phyloP scores from a whole-genome alignment of 108 stramenopile genomes.

The Stephanodiscus minutulus region DNA sequence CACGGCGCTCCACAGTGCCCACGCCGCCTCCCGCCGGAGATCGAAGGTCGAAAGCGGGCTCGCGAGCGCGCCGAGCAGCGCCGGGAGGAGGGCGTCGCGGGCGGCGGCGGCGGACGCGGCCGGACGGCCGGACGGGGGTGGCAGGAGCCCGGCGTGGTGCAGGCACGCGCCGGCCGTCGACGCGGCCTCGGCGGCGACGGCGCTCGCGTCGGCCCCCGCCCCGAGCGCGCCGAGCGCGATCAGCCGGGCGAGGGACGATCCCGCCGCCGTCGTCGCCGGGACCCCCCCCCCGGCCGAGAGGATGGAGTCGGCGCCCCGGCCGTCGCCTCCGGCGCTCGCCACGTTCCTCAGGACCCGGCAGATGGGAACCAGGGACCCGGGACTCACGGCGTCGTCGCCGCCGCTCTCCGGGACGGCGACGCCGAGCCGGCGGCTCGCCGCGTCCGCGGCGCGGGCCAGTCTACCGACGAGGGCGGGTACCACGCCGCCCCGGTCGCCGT shows the following conservation, averaged over 20 bases:
- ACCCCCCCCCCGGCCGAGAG: not conserved
- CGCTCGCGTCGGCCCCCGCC: slow-evolving; percentile 17
- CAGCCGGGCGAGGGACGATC: slow-evolving; percentile 22
- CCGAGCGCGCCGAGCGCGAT: slow-evolving; percentile 25
- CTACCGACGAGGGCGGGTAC: not conserved
- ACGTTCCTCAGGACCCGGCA: slow-evolving; percentile 36
- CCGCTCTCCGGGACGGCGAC: not conserved
- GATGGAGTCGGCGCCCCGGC: slow-evolving; percentile 6
- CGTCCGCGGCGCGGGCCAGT: slow-evolving; percentile 18
- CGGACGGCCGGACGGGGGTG: no score
- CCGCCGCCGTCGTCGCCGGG: not conserved
- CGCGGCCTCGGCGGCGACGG: slow-evolving; percentile 34
- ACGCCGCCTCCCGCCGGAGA: slow-evolving; percentile 30
- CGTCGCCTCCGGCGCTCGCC: slow-evolving; percentile 10
- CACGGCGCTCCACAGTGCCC: slow-evolving; percentile 39
- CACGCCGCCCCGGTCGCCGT: not conserved
- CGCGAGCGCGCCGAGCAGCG: slow-evolving; percentile 19
- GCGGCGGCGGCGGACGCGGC: slow-evolving; percentile 1
- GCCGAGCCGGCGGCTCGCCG: slow-evolving; percentile 11
- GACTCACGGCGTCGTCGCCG: not conserved
- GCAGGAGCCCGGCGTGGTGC: slow-evolving; percentile 13
- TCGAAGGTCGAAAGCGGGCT: slow-evolving; percentile 24
- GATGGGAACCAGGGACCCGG: slow-evolving; percentile 19
- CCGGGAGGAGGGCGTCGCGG: slow-evolving; percentile 19
- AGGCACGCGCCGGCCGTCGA: slow-evolving; percentile 25